Conservation (phyloP, 1,284 basidiomycete species). For the Cryptococcus sp. region DNA sequence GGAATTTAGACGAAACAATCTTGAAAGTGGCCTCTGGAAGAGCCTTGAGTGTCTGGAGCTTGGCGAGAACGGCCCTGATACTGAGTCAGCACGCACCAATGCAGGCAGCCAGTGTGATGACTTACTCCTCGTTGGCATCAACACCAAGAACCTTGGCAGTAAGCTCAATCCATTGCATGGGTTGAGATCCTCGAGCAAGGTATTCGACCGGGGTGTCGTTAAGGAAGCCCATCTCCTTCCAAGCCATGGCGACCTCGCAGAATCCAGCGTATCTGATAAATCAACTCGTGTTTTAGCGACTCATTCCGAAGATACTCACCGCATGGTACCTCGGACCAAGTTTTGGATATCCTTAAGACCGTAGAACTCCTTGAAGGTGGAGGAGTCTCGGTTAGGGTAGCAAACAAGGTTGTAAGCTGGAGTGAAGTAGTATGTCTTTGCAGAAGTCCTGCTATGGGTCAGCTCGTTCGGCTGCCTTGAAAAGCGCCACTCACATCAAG, state of each 20-base stretch:
- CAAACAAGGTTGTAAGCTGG: constrained; percentile 94
- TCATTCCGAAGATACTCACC: constrained; percentile 39
- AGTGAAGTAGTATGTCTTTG: constrained; percentile 91
- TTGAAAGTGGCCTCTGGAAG: constrained; percentile 67
- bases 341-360: constrained; percentile 91
- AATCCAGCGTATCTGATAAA: constrained; percentile 74
- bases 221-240: constrained; percentile 86
- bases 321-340: constrained; percentile 84
- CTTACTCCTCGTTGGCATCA: constrained; percentile 65
- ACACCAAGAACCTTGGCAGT: constrained; percentile 74
- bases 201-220: constrained; percentile 72
- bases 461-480: neutral
- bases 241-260: constrained; percentile 89
- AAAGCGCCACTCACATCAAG: constrained; percentile 59
- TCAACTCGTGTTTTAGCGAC: neutral
- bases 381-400: constrained; percentile 96
- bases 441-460: constrained; percentile 51
- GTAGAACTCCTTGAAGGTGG: constrained; percentile 79
- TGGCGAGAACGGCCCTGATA: constrained; percentile 59
- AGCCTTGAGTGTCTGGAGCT: constrained; percentile 62
- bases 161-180: constrained; percentile 74
- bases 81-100: neutral
- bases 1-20: constrained; percentile 79
- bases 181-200: constrained; percentile 58
- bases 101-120: constrained; percentile 4